Percentiles rank a stretch among this genome's conserved stretches.
Conservation (phyloP, 2,329 filamentous ascomycete species). For the Eurotiales sp. region DNA sequence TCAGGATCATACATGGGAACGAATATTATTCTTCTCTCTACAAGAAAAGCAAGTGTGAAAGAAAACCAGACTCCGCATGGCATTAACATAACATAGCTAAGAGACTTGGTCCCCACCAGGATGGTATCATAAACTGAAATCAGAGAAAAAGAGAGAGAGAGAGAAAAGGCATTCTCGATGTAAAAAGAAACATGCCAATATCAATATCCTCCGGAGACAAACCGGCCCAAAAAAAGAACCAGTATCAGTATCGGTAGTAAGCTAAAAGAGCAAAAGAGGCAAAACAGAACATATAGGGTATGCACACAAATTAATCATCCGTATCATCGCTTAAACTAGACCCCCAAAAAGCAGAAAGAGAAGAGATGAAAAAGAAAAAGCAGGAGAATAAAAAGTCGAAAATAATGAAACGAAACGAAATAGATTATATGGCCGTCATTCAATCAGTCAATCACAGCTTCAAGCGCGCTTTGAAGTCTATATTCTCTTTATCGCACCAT, state of each 20-base stretch:
- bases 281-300: too few relatives aligned
- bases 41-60: background rate
- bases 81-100: slow-evolving; percentile 5
- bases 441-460: slow-evolving; percentile 26
- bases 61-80: slow-evolving; percentile 1
- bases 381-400: background rate
- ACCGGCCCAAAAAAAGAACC: background rate
- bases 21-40: too few relatives aligned
- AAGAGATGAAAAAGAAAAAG: too few relatives aligned
- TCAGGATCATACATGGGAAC: too few relatives aligned
- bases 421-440: background rate
- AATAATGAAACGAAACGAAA: background rate
- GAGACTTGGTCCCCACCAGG: slow-evolving; percentile 7
- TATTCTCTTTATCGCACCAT: slow-evolving; percentile 44
- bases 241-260: slow-evolving; percentile 14
- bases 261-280: background rate
- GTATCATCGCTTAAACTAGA: too few relatives aligned
- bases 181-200: background rate
- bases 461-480: slow-evolving; percentile 42
- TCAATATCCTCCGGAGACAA: too few relatives aligned
- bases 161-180: slow-evolving; percentile 11
- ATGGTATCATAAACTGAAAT: slow-evolving; percentile 36
- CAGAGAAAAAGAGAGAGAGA: slow-evolving; percentile 5
- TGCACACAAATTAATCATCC: too few relatives aligned
- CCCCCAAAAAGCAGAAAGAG: too few relatives aligned